Conservation (phyloP, 2,329 filamentous ascomycete species). For the Aspergillus sp. region DNA sequence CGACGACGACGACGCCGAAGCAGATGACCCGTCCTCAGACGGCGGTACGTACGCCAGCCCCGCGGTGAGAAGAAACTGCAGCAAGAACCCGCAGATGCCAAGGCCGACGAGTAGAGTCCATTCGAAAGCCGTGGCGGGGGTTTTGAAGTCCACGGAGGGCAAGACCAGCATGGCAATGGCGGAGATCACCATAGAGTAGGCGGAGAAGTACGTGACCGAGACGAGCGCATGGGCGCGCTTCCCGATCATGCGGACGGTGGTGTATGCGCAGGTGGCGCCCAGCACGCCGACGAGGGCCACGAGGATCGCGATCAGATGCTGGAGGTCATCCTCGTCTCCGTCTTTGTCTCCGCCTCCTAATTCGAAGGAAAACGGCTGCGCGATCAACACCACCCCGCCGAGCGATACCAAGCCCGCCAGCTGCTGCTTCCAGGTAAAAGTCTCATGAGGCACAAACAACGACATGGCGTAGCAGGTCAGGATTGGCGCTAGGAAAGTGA, state of each 20-base stretch:
- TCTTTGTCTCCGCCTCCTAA: conserved; percentile 11
- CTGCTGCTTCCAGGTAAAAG: conserved; percentile 69
- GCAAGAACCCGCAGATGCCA: conserved; percentile 66
- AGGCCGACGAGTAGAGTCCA: conserved; percentile 62
- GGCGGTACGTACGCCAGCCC: conserved; percentile 65
- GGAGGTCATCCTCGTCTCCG: conserved; percentile 43
- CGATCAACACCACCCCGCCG: conserved; percentile 73
- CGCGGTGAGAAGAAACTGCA: conserved; percentile 78
- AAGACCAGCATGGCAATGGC: conserved; percentile 49
- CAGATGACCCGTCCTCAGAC: too few relatives aligned
- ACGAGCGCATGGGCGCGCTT: conserved; percentile 73
- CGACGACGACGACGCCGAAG: background rate
- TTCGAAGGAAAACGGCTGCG: conserved; percentile 49
- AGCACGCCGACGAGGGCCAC: conserved; percentile 69
- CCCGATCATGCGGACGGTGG: conserved; percentile 72
- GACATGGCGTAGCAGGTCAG: conserved; percentile 74
- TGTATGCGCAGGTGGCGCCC: conserved; percentile 66
- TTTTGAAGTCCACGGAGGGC: conserved; percentile 49
- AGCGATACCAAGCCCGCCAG: conserved; percentile 68
- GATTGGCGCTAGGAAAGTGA: conserved; percentile 76
- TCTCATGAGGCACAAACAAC: conserved; percentile 60
- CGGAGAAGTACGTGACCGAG: conserved; percentile 74
- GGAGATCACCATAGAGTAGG: conserved; percentile 62
- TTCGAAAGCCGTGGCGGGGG: conserved; percentile 48
- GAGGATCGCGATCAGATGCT: conserved; percentile 62